Base-by-base conservation (phyloP, 2,329 filamentous ascomycete genomes). In the Fusarium nematophilum region DNA sequence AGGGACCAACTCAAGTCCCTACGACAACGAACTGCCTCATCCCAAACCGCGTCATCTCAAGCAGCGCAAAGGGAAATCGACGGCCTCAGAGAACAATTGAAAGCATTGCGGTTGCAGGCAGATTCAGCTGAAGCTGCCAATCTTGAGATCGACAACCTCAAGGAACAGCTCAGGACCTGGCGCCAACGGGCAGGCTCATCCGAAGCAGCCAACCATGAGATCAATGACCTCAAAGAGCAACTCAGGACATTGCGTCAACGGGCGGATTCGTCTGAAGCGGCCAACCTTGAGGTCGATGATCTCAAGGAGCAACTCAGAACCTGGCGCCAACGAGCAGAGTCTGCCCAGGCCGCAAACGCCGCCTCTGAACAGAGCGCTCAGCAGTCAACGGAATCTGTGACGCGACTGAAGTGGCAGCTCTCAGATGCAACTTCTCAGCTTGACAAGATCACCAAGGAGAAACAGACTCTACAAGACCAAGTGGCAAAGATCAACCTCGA, bases 381-480 rank as follows among this genome's bases (percentile, higher is more conserved):
- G 49, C 71, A 73, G 15, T 72, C 73, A 15, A 65, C 68, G n/a
- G 76, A 81, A 38, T 79, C 76, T 17, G 74, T 85, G 40, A 78
- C 82, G 25, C 82, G 83, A 33, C 74, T 87, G 34, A 83, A 81
- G 64, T 81, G 80, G 57, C 83, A 86, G 51, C 76, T 88, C 11
- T 78, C 80, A n/a, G 86, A 88, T 39, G 78, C 83, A 17, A 86
- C 84, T 30, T 75, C 75, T 21, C 86, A 87, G 57, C 71, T 90
- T 18, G 78, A 83, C 46, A 82, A 80, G 68, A 75, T 84, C 15
- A 76, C 81, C 40, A 80, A 80, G 57, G 89, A 92, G 48, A 89
- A 86, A 72, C 83, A 87, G 62, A 75, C 75, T 5, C 75, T 91
- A 11, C 87, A 90, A 60, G 87, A 89, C 54, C 82, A 89, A 64